Conservation (phyloP, 2,329 filamentous ascomycete species). For the Aureobasidium subglaciale region DNA sequence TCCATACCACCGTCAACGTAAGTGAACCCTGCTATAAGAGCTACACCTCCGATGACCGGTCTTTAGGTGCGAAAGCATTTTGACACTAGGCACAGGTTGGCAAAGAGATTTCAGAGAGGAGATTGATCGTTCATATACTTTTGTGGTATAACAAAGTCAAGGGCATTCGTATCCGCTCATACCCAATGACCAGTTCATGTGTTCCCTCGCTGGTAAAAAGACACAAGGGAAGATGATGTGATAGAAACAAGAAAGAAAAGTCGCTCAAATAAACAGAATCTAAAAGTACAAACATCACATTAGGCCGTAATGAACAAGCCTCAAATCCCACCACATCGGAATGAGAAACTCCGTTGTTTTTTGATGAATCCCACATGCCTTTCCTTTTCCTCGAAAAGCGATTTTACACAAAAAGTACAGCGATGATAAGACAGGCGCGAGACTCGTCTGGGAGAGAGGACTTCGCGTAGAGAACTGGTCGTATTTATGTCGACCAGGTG, state of each 20-base stretch:
- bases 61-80: no score
- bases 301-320: slow-evolving; percentile 11
- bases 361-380: neutral
- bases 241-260: neutral
- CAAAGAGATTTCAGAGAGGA: neutral
- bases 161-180: neutral
- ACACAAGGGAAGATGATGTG: neutral
- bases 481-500: neutral
- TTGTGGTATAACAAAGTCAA: neutral
- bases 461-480: neutral
- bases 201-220: neutral
- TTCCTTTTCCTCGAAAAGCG: neutral
- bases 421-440: neutral
- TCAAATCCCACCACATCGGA: neutral
- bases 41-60: no score
- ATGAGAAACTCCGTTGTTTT: slow-evolving; percentile 3
- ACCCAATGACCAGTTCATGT: neutral
- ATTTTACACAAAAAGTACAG: slow-evolving; percentile 5
- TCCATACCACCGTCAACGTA: no score
- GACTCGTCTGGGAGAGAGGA: neutral
- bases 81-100: no score
- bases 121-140: slow-evolving; percentile 9
- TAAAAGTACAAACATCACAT: slow-evolving; percentile 15
- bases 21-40: no score
- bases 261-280: slow-evolving; percentile 9